Conservation (phyloP, 371 early-diverging fungal genomes). For the Mucor circinelloides region DNA sequence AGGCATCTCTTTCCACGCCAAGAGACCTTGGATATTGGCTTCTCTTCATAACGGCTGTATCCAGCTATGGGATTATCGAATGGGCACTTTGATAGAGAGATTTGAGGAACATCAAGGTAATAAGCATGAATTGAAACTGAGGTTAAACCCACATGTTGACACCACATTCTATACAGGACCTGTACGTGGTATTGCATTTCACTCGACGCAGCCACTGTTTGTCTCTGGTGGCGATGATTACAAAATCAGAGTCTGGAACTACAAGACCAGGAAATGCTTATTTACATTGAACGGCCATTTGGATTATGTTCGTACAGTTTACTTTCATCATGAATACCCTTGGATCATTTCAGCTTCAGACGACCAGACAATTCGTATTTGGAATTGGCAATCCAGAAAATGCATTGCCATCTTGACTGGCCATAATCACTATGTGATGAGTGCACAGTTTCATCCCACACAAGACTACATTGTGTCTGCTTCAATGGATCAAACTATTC, state of each 20-base stretch:
- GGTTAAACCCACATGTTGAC: neutral
- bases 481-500: constrained; percentile 77
- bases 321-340: constrained; percentile 98
- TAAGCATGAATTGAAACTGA: neutral
- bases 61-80: constrained; percentile 98
- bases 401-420: constrained; percentile 75
- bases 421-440: constrained; percentile 53
- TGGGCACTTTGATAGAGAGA: constrained; percentile 71
- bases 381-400: constrained; percentile 99
- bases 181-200: constrained; percentile 97
- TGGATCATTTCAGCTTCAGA: constrained; percentile 98
- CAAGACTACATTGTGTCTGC: constrained; percentile 58
- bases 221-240: constrained; percentile 99
- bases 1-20: constrained; percentile 97
- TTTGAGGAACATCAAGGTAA: neutral
- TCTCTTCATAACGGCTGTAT: constrained; percentile 98
- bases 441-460: constrained; percentile 96
- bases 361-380: constrained; percentile 99
- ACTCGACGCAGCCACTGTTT: constrained; percentile 97
- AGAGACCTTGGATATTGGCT: constrained; percentile 96
- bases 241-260: constrained; percentile 99
- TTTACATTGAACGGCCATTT: constrained; percentile 97
- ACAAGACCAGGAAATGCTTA: constrained; percentile 93
- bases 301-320: constrained; percentile 98
- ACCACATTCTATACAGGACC: constrained; percentile 76